These are phyloP conservation scores for Eimeria mitis DNA, from an alignment of 169 alveolate species.

Conservation along the genomic window DNA sequence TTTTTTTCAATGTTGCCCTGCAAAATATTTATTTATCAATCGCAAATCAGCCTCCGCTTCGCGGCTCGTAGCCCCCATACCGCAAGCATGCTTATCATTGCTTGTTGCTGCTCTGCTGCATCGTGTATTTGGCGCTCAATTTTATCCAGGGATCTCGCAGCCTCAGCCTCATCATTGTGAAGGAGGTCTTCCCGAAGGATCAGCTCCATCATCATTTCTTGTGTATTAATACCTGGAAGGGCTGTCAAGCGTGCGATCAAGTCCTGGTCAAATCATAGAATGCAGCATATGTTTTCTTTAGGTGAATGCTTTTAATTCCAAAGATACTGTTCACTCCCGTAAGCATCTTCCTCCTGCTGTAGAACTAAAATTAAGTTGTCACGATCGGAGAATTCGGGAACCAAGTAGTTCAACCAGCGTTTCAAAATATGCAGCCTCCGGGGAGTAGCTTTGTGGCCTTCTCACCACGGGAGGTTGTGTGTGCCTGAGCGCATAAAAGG, in stretches of 20 bases:
- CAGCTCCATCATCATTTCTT: slow-evolving; percentile 45
- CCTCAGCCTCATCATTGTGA: slow-evolving; percentile 32
- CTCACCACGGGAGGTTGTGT: neutral
- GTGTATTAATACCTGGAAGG: slow-evolving; percentile 39
- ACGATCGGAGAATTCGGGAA: neutral
- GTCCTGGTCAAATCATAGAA: neutral
- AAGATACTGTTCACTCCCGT: neutral
- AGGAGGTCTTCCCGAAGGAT: slow-evolving; percentile 25
- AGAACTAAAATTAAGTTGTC: neutral
- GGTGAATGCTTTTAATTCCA: neutral
- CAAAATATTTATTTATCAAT: neutral
- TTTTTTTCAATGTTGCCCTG: neutral
- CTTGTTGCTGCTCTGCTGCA: slow-evolving; percentile 29
- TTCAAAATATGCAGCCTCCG: neutral
- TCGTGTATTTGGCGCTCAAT: slow-evolving; percentile 27
- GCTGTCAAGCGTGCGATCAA: slow-evolving; percentile 7
- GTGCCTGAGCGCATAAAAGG: neutral
- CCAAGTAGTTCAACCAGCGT: neutral
- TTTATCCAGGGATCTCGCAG: slow-evolving; percentile 19
- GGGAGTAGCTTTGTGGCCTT: neutral
- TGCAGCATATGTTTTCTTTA: neutral
- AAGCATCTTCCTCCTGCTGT: neutral
- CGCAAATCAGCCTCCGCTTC: neutral
- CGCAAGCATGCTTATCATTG: neutral
- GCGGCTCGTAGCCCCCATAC: neutral